Evolutionary conservation across 352 stramenopile species (phyloP).

Genomic region (Phytophthora cryptogea): DNA sequence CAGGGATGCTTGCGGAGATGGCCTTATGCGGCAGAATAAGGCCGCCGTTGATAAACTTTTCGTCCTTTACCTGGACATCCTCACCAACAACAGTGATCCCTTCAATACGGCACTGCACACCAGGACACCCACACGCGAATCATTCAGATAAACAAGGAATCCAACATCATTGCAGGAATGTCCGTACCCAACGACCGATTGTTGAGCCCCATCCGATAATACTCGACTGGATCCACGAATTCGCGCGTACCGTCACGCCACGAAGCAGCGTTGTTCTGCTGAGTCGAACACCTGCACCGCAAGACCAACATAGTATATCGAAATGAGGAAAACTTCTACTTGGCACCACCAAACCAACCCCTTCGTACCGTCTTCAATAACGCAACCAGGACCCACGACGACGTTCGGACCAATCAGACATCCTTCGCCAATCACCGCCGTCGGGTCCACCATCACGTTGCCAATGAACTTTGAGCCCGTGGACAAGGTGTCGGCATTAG

Average conservation of each 20-base stretch:
- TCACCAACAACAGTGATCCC: slow-evolving; percentile 86
- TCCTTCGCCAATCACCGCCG: slow-evolving; percentile 71
- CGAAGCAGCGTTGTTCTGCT: slow-evolving; percentile 81
- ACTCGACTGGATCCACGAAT: slow-evolving; percentile 87
- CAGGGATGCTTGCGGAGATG: slow-evolving; percentile 85
- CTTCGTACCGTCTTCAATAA: slow-evolving; percentile 80
- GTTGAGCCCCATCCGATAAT: slow-evolving; percentile 91
- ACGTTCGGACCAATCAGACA: slow-evolving; percentile 89
- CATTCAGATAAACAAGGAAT: background rate
- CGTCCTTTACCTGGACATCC: slow-evolving; percentile 88
- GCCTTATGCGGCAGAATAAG: slow-evolving; percentile 89
- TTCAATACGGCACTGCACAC: slow-evolving; percentile 78
- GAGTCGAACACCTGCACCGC: slow-evolving; percentile 68
- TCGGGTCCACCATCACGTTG: slow-evolving; percentile 86
- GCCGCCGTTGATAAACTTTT: slow-evolving; percentile 89
- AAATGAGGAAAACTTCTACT: background rate
- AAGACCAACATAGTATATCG: background rate
- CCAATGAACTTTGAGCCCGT: slow-evolving; percentile 77
- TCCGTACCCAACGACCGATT: slow-evolving; percentile 79
- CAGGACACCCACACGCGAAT: slow-evolving; percentile 1
- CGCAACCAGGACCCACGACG: slow-evolving; percentile 76
- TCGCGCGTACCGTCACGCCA: slow-evolving; percentile 74
- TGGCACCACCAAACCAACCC: background rate
- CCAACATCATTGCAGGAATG: background rate
- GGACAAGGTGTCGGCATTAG: slow-evolving; percentile 50